Base-by-base conservation (phyloP, 139 green algal species). In the Ettlia oleoabundans region DNA sequence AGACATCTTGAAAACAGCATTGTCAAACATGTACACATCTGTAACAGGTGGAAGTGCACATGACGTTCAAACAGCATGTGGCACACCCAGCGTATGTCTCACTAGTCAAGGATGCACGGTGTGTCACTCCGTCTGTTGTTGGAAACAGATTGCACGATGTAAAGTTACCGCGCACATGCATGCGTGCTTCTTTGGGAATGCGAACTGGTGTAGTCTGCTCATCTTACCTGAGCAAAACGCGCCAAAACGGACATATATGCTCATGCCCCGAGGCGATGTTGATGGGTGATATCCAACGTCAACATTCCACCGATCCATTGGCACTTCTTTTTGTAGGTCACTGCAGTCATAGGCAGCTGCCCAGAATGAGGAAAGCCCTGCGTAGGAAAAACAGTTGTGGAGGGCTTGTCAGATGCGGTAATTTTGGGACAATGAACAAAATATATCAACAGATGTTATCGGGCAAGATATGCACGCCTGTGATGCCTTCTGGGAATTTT, bases 1-100 rank as follows among this genome's bases (percentile, higher is more conserved):
- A 0, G 83, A 85, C 69, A 97, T 62, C 1, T 83, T 79, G 81
- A 97, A 96, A 0, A 86, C 79, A 10, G 43, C 66, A 0, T 86
- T 58, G 62, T 97, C 94, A 86, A 96, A 97, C 1, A 65, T 21
- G 41, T 93, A 88, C 1, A 91, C 80, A 15, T 37, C 73, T 80
- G 73, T n/a, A 41, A 37, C 10, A 10, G 4, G 18, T 24, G 35
- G 47, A 4, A 65, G 3, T 3, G 41, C 22, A 62, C n/a, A 58
- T 4, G 1, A 13, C 47, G 47, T 15, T 58, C 47, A 58, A 10
- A 58, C 22, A n/a, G n/a, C n/a, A n/a, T n/a, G n/a, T n/a, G n/a
- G n/a, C n/a, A n/a, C n/a, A n/a, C n/a, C n/a, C n/a, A n/a, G n/a
- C n/a, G n/a, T n/a, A n/a, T n/a, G n/a, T n/a, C n/a, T n/a, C n/a